Base-by-base conservation (phyloP, 2,329 filamentous ascomycete genomes). In the Exophiala spinifera region DNA sequence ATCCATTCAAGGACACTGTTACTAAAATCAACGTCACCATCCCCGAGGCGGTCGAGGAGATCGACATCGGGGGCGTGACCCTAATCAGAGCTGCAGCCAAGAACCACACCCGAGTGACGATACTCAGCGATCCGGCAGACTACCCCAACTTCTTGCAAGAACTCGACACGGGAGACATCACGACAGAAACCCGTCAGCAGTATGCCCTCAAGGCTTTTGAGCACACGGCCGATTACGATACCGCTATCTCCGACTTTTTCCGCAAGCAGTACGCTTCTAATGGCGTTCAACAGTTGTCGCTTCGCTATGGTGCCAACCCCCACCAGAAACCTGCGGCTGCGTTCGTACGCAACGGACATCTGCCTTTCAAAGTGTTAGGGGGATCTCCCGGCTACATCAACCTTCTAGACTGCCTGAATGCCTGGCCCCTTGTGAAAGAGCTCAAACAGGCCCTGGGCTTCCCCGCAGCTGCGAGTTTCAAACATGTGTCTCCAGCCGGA, bases 1-100 rank as follows among this genome's bases (percentile, higher is more conserved):
- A 99, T 75, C 94, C 94, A 11, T 99, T 99, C 85, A 96, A 96
- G 79, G 91, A 97, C 72, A 99, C 94, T 28, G 86, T 99, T 65
- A 88, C 91, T 66, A 95, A 96, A 81, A 85, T 95, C 78, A 95
- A 96, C 68, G 94, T 99, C 67, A 97, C 92, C 58, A 89, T 99
- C 60, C 85, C 89, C 48, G 92, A 99, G 76, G 94, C 94, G 48
- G 92, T 99, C 36, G 94, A 99, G 77, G 94, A 99, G 78, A 95
- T 99, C 67, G 94, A 99, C 75, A 96, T 99, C 70, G 94, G 91
- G 63, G 94, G 94, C 66, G 94, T 99, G 49, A 99, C 94, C 36
- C 85, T 99, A 59, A 89, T 99, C 69, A 87, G 94, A 62, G 94
- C 94, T 53, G 94, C 94, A 21, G 94, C 94, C 65, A 99, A 99